Evolutionary conservation across 139 green algal genomes (phyloP), one percentile per base, ranked within the genome.

Genomic region (Chlorella sp.): DNA sequence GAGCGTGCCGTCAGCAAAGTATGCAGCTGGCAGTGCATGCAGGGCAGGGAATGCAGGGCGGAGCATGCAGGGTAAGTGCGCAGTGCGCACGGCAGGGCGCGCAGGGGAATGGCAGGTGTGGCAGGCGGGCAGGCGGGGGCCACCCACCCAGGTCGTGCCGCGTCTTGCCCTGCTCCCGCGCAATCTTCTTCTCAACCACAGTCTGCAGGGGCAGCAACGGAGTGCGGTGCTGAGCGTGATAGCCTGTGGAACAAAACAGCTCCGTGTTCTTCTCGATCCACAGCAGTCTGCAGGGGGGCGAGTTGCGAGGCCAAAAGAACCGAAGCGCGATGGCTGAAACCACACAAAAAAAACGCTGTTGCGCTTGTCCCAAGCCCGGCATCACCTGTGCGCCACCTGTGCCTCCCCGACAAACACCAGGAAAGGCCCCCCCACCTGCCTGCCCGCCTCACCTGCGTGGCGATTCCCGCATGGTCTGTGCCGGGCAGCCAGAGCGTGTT

Each of bases 181-280:
- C 93, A 77, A 99, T 92, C 93, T 97, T 98, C 95, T 99, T 99
- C 94, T 99, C 98, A 79, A 99, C 98, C 21, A 99, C 97, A 0
- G 96, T 98, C 95, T 99, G 98, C 64, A 84, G 24, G 7, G 28
- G 3, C 26, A 37, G 71, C 71, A 78, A 30, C 30, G 96, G 36
- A 82, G 34, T 9, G 48, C 9, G 36, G 36, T n/a, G 75, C n/a
- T 24, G n/a, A 81, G n/a, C 75, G 32, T 34, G 19, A 42, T 7
- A 14, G n/a, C 0, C 22, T 34, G n/a, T n/a, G 26, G 5, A n/a
- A 34, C 22, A 71, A 71, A 16, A 71, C 16, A 28, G 22, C 64
- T 32, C 21, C 2, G 64, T 14, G 64, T 71, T 71, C 64, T 71
- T 57, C 48, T 57, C 9, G 48, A 9, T 5, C 48, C 9, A 9